Percentiles rank a stretch among this genome's conserved stretches.
Evolutionary conservation across 225 moss, liverwort and hornwort species (phyloP).

Genomic region (Polytrichum commune): DNA sequence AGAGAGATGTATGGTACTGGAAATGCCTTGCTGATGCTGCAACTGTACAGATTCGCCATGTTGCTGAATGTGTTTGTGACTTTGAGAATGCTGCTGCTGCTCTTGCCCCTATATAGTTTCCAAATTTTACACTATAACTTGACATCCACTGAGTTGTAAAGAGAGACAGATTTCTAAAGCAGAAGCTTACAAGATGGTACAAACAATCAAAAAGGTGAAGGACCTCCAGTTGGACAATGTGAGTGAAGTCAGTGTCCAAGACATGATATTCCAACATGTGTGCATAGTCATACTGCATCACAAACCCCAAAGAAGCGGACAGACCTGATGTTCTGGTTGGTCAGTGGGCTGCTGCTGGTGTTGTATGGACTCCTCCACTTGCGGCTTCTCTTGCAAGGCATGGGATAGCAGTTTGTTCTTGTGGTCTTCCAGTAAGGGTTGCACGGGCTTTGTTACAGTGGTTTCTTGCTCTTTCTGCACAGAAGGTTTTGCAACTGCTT

Average conservation of each 20-base stretch:
- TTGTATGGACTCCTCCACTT: conserved; percentile 43
- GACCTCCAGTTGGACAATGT: no score
- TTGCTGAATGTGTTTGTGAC: conserved; percentile 53
- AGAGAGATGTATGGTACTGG: conserved; percentile 66
- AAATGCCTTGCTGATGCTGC: conserved; percentile 91
- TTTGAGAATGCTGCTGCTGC: conserved; percentile 40
- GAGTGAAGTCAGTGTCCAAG: no score
- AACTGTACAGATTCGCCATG: conserved; percentile 68
- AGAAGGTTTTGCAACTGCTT: conserved; percentile 36
- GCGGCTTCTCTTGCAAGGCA: conserved; percentile 46
- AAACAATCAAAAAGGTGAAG: no score
- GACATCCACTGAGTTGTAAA: no score
- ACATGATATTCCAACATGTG: no score
- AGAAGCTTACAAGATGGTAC: no score
- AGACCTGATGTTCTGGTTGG: conserved; percentile 75
- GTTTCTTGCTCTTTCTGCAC: conserved; percentile 53
- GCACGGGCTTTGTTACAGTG: conserved; percentile 28
- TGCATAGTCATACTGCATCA: background rate
- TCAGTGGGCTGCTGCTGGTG: conserved; percentile 47
- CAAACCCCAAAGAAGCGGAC: background rate
- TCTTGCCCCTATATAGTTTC: conserved; percentile 29
- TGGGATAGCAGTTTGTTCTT: conserved; percentile 58
- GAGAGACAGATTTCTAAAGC: no score
- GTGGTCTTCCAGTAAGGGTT: conserved; percentile 38
- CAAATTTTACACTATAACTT: no score